Evolutionary conservation across 192 early-diverging fungal species (phyloP), one percentile per base, ranked within the genome.

Genomic region (Linnemannia elongata): DNA sequence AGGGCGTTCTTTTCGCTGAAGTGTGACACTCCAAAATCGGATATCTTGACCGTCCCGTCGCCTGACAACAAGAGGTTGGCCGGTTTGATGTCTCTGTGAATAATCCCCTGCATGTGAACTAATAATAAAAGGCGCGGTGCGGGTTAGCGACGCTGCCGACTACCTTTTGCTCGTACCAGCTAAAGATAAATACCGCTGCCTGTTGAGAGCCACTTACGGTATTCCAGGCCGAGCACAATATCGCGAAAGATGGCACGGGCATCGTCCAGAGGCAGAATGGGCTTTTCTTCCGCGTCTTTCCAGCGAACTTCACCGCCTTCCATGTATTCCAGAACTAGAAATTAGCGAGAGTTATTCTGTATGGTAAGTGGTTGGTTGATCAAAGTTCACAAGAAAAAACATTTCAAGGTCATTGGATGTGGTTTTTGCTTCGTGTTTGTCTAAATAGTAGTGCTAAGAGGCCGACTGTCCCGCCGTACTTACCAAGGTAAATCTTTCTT

Each of bases 81-180:
- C 3, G 99, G 98, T 91, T 99, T 99, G 88, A 99, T 97, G 79
- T 99, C 99, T 45, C 98, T 93, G 82, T 99, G 99, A 42, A 99
- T 94, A 68, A 99, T 97, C 30, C 99, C 97, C 74, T 96, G 97
- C 75, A 95, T 95, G 82, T 99, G 97, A 70, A 99, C 94, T 96
- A 79, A 8, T 52, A 60, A 13, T 30, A 66, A 1, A 41, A 60
- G 10, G 42, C 22, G 10, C 20, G 44, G 1, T 1, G 44, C 9
- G 30, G 47, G 27, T 44, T 42, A 74, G 72, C 38, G 41, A 71
- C 17, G 0, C 38, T 22, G 24, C 2, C 30, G 7, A 47, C 20
- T 17, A 13, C 60, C 33, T 60, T 66, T 15, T 52, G 18, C 49
- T 18, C 49, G 60, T 33, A 13, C 57, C 57, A 60, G 60, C 60